Evolutionary conservation across 1,139 yeast genomes (phyloP).

Genomic region (Arxiozyma heterogenica): DNA sequence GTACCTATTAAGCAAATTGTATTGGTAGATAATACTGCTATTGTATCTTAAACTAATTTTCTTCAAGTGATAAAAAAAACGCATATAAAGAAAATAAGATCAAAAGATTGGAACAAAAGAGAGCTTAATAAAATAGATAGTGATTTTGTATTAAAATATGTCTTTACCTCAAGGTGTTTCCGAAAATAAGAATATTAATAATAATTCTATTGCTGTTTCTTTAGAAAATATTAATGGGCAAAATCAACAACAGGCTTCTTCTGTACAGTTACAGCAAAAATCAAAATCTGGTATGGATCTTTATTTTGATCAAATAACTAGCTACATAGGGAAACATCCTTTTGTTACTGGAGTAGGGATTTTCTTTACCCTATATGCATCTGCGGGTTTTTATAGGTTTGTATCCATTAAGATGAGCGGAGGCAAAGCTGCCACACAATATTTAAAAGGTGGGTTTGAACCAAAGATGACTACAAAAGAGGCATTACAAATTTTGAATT

Average conservation of each 20-base stretch:
- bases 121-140: not conserved
- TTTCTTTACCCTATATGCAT: constrained; percentile 53
- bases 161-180: not conserved
- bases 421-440: constrained; percentile 31
- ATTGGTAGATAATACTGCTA: not conserved
- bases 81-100: not conserved
- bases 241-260: not conserved
- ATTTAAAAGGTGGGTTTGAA: constrained; percentile 65
- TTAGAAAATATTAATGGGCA: not conserved
- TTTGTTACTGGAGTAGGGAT: constrained; percentile 64
- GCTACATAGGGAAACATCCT: constrained; percentile 70
- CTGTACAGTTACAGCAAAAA: not conserved
- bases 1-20: too few relatives aligned
- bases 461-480: constrained; percentile 83
- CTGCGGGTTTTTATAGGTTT: constrained; percentile 61
- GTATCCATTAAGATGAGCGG: constrained; percentile 54
- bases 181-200: not conserved
- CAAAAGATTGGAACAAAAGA: not conserved
- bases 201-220: not conserved
- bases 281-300: constrained; percentile 38
- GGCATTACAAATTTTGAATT: constrained; percentile 78
- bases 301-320: constrained; percentile 57
- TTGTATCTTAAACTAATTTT: not conserved
- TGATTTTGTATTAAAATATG: not conserved
- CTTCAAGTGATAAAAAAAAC: too few relatives aligned